Evolutionary conservation across 2,329 filamentous ascomycete genomes (phyloP), one percentile per base, ranked within the genome.

Genomic region (Aspergillus arachidicola): DNA sequence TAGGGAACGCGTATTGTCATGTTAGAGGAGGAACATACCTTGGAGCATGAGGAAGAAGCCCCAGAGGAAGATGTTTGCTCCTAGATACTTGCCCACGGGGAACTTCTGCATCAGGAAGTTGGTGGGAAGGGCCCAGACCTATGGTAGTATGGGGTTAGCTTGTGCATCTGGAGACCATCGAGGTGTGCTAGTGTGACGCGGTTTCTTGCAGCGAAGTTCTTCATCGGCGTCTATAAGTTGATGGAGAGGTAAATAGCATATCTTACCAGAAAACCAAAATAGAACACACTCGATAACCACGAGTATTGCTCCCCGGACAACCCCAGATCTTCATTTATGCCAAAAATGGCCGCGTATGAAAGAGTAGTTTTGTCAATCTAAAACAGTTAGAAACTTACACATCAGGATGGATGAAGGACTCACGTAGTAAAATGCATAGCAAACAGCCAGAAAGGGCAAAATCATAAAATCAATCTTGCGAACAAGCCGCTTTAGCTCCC

Each of bases 301-400:
- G 79, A 85, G 68, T 89, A 90, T 65, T 89, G 78, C 0, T 82
- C 81, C 1, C 86, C 86, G n/a, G 81, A 77, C 1, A 90, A 78
- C 14, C 82, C 66, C 10, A 89, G 79, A 64, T 88, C 87, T 2
- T 87, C 81, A 26, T 81, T 80, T 63, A 91, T 85, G 1, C 87
- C 87, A 63, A 90, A 89, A 55, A 90, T 86, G 21, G 88, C 87
- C 0, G 88, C 87, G 66, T 89, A 90, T 1, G 83, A 86, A 36
- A 87, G 75, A 0, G 84, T 87, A 0, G 85, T 87, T 45, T 50
- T 38, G 30, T 30, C 23, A 32, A 19, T 19, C 55, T n/a, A 26
- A 21, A n/a, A 2, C 9, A 11, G 2, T 30, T 19, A 16, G 16
- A 9, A 14, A 28, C 21, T n/a, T 36, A 51, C 14, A 72, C 38